phyloP scores from a whole-genome alignment of 2,329 filamentous ascomycete genomes.

The Aspergillus hiratsukae region DNA sequence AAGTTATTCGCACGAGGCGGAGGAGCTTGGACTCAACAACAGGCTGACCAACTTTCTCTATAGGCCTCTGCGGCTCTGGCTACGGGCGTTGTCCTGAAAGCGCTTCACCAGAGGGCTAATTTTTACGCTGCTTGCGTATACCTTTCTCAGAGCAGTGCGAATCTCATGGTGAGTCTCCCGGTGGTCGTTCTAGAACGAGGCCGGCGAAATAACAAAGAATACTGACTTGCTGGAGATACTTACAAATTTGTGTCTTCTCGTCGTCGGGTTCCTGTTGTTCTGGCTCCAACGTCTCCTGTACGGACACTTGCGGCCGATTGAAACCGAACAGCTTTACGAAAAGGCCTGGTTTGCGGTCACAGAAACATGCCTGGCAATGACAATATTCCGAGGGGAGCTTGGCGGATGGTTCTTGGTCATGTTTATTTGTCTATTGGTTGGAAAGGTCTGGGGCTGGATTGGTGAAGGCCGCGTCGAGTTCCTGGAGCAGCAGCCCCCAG shows the following conservation, averaged over 20 bases:
- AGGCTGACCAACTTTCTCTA: slow-evolving; percentile 9
- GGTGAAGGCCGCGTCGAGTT: slow-evolving; percentile 91
- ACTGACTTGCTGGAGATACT: slow-evolving; percentile 60
- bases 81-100: slow-evolving; percentile 76
- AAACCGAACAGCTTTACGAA: slow-evolving; percentile 95
- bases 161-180: slow-evolving; percentile 66
- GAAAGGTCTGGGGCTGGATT: slow-evolving; percentile 99
- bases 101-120: slow-evolving; percentile 91
- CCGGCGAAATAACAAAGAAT: not conserved
- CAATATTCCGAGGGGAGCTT: slow-evolving; percentile 92
- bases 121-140: slow-evolving; percentile 99
- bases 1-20: slow-evolving; percentile 21
- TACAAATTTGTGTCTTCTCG: slow-evolving; percentile 80
- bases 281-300: slow-evolving; percentile 86
- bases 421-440: slow-evolving; percentile 88
- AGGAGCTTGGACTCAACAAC: not conserved
- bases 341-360: slow-evolving; percentile 98
- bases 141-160: slow-evolving; percentile 92
- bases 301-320: slow-evolving; percentile 82
- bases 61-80: slow-evolving; percentile 80
- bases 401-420: slow-evolving; percentile 93
- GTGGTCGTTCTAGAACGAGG: slow-evolving; percentile 3
- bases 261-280: slow-evolving; percentile 77
- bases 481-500: slow-evolving; percentile 88
- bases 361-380: slow-evolving; percentile 96